Evolutionary conservation across 306 rosid genomes (phyloP).

Genomic region (Casuarina cunninghamiana): DNA sequence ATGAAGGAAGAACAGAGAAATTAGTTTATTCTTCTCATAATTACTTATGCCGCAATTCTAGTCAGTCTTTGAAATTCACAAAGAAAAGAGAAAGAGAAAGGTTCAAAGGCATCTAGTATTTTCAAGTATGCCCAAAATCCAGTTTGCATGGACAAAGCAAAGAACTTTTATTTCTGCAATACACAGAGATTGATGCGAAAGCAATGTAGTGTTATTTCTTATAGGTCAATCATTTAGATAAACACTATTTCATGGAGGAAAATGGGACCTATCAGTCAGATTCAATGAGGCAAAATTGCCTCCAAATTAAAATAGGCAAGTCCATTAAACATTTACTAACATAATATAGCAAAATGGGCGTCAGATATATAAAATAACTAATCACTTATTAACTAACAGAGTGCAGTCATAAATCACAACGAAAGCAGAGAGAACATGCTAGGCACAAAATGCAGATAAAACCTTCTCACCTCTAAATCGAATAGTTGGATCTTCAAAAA

Average conservation of each 20-base stretch:
- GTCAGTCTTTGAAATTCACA: neutral
- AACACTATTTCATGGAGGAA: neutral
- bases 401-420: neutral
- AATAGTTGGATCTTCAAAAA: slow-evolving; percentile 92
- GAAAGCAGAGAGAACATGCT: neutral
- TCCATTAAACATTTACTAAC: neutral
- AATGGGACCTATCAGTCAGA: neutral
- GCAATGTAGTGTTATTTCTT: neutral
- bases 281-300: neutral
- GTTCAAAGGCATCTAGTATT: neutral
- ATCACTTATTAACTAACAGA: neutral
- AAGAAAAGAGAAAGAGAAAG: slow-evolving; percentile 1
- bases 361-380: neutral
- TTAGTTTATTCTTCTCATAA: slow-evolving; percentile 24
- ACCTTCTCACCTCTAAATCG: slow-evolving; percentile 63
- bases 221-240: neutral
- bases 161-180: neutral
- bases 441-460: neutral
- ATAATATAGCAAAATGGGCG: neutral
- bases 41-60: neutral
- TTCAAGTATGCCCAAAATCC: neutral
- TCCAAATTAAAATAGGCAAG: neutral
- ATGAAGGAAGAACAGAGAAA: slow-evolving; percentile 30
- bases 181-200: neutral
- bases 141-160: neutral